These are phyloP conservation scores for Pichia sp. DNA, from an alignment of 1,139 yeast genomes.

Conservation along the genomic window DNA sequence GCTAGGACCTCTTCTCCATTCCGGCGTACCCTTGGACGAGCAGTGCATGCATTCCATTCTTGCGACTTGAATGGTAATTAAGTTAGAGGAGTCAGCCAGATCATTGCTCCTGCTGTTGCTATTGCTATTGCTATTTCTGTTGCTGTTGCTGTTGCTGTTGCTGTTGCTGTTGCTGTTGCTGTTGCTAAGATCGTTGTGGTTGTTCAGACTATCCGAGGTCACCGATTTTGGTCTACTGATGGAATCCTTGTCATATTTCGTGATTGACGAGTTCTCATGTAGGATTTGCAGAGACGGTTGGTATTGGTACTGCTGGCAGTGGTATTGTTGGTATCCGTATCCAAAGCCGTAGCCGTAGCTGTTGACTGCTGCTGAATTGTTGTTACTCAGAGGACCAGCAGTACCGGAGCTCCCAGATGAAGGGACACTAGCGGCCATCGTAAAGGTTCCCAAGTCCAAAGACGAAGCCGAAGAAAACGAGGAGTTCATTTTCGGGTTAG, in stretches of 20 bases:
- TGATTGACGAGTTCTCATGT: slow-evolving; percentile 1
- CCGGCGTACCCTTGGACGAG: slow-evolving; percentile 81
- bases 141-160: too few species aligned
- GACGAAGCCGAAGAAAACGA: slow-evolving; percentile 5
- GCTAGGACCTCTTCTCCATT: slow-evolving; percentile 87
- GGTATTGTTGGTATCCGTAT: background rate
- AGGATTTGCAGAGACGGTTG: slow-evolving; percentile 2
- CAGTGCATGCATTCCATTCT: slow-evolving; percentile 52
- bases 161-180: too few species aligned
- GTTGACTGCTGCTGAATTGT: background rate
- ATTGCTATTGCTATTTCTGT: too few species aligned
- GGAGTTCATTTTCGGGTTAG: background rate
- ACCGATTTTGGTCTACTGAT: background rate
- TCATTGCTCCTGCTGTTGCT: too few species aligned
- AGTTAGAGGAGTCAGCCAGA: background rate
- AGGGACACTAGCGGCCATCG: background rate
- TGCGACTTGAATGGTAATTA: background rate
- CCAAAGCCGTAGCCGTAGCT: background rate
- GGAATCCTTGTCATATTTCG: background rate
- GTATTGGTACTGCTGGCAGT: slow-evolving; percentile 3
- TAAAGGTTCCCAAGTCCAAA: background rate
- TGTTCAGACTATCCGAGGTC: background rate
- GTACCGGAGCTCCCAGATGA: background rate
- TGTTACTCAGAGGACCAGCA: background rate
- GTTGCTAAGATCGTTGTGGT: too few species aligned